Percentiles rank a stretch among this genome's conserved stretches.
phyloP scores from a whole-genome alignment of 768 basidiomycete species.

The Paxillus involutus region DNA sequence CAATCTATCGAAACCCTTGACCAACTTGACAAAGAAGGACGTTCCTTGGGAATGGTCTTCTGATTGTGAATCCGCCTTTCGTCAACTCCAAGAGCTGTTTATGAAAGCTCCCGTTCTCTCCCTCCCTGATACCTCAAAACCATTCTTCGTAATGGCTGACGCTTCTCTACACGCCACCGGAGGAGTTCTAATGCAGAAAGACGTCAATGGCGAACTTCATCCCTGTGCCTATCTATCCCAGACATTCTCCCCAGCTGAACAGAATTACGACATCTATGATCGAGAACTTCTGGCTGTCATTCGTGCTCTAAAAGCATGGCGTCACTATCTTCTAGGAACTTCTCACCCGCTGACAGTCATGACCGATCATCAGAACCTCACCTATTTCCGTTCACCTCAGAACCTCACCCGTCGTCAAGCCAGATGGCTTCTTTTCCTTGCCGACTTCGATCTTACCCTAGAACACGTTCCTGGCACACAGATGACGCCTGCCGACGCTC shows the following conservation, averaged over 20 bases:
- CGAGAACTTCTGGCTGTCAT: background rate
- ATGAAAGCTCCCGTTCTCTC: background rate
- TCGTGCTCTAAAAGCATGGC: background rate
- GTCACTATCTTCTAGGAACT: slow-evolving; percentile 34
- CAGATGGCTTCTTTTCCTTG: no score
- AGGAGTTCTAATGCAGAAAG: background rate
- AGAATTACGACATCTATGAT: slow-evolving; percentile 51
- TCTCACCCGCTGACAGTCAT: slow-evolving; percentile 29
- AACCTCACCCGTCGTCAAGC: background rate
- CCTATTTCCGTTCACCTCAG: slow-evolving; percentile 2
- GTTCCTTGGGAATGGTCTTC: background rate
- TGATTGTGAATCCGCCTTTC: background rate
- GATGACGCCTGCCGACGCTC: no score
- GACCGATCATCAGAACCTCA: slow-evolving; percentile 29
- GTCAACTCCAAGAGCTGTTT: background rate
- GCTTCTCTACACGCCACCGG: background rate
- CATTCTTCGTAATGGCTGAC: slow-evolving; percentile 1
- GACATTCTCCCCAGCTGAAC: slow-evolving; percentile 24
- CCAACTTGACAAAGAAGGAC: background rate
- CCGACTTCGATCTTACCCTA: no score
- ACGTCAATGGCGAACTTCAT: background rate
- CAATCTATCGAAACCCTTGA: slow-evolving; percentile 22
- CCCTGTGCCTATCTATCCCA: background rate
- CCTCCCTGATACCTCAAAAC: slow-evolving; percentile 7
- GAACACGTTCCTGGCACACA: background rate